These are phyloP conservation scores for Hansenula sp. DNA, from an alignment of 1,139 yeast genomes.

Conservation along the genomic window DNA sequence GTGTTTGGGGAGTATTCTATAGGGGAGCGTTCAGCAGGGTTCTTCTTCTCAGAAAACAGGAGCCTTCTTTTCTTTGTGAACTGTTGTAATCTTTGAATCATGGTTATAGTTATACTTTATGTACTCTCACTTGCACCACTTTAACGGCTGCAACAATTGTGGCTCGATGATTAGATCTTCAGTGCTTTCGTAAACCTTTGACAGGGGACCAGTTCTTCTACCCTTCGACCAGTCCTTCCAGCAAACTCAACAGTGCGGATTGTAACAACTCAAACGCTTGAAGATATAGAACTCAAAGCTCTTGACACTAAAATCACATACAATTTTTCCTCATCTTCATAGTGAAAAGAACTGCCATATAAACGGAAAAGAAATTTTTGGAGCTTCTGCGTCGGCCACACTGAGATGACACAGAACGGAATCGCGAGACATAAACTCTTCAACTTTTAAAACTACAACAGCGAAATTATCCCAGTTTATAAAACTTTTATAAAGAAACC, in stretches of 20 bases:
- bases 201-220: background rate
- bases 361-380: background rate
- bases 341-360: background rate
- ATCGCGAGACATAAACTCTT: background rate
- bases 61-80: conserved; percentile 1
- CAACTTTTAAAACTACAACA: too few species aligned
- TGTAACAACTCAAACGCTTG: too few species aligned
- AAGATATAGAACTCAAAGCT: too few species aligned
- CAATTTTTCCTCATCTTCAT: too few species aligned
- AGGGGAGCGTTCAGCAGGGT: background rate
- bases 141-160: background rate
- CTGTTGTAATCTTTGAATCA: background rate
- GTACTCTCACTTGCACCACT: too few species aligned
- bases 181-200: background rate
- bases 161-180: background rate
- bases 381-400: background rate
- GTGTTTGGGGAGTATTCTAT: conserved; percentile 10
- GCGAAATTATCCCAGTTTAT: background rate
- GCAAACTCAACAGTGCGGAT: too few species aligned
- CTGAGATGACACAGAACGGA: background rate
- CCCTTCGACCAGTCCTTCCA: too few species aligned
- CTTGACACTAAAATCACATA: too few species aligned
- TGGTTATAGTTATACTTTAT: background rate
- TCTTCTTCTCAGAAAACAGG: background rate
- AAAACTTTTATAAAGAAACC: background rate